Percentiles rank a stretch among this genome's conserved stretches.
These are phyloP conservation scores for Echinochloa phyllopogon DNA, from an alignment of 176 grass and related monocot genomes.

Conservation along the genomic window DNA sequence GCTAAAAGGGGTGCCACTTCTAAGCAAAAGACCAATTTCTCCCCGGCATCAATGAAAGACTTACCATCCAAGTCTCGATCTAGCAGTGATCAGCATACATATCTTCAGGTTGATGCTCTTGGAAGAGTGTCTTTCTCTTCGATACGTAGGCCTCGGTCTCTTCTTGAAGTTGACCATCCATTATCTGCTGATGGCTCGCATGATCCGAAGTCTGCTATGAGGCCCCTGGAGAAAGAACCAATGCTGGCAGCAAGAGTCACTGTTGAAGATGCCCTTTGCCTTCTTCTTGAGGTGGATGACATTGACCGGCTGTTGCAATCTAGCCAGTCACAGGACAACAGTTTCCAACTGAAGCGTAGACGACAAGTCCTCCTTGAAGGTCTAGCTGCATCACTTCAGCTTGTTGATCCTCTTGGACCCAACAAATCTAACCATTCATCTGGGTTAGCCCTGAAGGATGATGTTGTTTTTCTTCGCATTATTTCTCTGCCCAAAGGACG, in stretches of 20 bases:
- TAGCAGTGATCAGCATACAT: conserved; percentile 76
- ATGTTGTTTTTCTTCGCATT: conserved; percentile 91
- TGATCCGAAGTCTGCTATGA: conserved; percentile 76
- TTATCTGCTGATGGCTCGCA: conserved; percentile 55
- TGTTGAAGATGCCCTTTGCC: conserved; percentile 82
- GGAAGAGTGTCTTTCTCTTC: conserved; percentile 89
- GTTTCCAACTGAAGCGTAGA: conserved; percentile 76
- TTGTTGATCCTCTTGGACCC: conserved; percentile 84
- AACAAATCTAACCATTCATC: conserved; percentile 67
- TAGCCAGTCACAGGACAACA: conserved; percentile 85
- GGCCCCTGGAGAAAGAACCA: conserved; percentile 87
- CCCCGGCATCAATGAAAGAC: conserved; percentile 76
- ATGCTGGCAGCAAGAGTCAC: conserved; percentile 87
- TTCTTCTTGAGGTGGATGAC: conserved; percentile 97
- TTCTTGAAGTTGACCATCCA: conserved; percentile 82
- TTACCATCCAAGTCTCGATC: conserved; percentile 76
- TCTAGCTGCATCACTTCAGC: conserved; percentile 86
- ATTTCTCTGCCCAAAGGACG: conserved; percentile 90
- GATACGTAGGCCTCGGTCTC: conserved; percentile 78
- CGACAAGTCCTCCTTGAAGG: conserved; percentile 89
- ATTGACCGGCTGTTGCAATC: conserved; percentile 79
- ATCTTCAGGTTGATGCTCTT: conserved; percentile 85
- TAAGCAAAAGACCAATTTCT: conserved; percentile 71
- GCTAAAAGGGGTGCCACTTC: conserved; percentile 69
- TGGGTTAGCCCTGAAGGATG: conserved; percentile 82